A percentile compares a stretch with the other conserved stretches of the same genome.
phyloP scores from a whole-genome alignment of 2,329 filamentous ascomycete species.

The Fusarium sarcochroum region DNA sequence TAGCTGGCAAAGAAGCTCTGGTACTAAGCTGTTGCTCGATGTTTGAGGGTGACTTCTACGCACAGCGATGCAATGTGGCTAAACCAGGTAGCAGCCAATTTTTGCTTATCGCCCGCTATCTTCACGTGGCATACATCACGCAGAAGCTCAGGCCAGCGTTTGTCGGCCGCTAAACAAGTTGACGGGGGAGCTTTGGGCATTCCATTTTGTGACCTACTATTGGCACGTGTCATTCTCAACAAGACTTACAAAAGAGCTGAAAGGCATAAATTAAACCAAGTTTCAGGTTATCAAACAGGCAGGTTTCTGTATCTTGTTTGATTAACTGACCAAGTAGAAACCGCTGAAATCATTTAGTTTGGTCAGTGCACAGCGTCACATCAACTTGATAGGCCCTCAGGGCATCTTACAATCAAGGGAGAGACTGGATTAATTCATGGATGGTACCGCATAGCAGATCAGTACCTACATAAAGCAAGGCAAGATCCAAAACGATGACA shows the following conservation, averaged over 20 bases:
- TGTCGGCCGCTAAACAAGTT: slow-evolving; percentile 33
- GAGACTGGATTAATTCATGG: neutral
- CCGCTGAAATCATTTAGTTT: slow-evolving; percentile 10
- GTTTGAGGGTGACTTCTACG: slow-evolving; percentile 45
- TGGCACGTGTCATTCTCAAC: slow-evolving; percentile 35
- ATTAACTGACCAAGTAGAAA: slow-evolving; percentile 27
- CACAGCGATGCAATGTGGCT: slow-evolving; percentile 49
- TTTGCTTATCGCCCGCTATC: slow-evolving; percentile 49
- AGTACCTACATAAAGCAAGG: slow-evolving; percentile 35
- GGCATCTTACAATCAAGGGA: slow-evolving; percentile 29
- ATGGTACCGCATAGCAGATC: slow-evolving; percentile 13
- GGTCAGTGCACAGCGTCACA: slow-evolving; percentile 41
- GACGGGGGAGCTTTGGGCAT: slow-evolving; percentile 20
- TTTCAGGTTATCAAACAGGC: slow-evolving; percentile 21
- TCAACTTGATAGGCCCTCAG: slow-evolving; percentile 40
- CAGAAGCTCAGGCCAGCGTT: slow-evolving; percentile 29
- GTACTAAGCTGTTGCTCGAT: slow-evolving; percentile 35
- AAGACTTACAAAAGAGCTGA: neutral
- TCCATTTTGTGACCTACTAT: slow-evolving; percentile 19
- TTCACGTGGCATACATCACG: slow-evolving; percentile 46
- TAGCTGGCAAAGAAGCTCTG: slow-evolving; percentile 29
- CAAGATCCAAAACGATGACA: slow-evolving; percentile 38
- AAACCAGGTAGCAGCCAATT: slow-evolving; percentile 45
- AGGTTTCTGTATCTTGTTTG: slow-evolving; percentile 24
- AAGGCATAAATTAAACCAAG: slow-evolving; percentile 12